Base-by-base conservation (phyloP, 176 grass and related monocot genomes). In the Tuctoria greenei region DNA sequence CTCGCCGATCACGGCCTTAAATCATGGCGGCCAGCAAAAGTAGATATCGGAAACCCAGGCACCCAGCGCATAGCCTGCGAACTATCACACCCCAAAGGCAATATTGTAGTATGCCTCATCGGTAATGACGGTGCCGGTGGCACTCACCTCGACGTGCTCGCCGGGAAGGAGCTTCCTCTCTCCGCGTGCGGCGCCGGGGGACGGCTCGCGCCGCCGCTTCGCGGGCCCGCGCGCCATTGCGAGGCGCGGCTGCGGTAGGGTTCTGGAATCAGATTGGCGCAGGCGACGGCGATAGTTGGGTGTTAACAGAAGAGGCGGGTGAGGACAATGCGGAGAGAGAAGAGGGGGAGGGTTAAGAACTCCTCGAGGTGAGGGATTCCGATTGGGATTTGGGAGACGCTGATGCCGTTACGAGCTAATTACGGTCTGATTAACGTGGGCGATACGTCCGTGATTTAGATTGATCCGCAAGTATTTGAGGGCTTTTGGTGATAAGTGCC, bases 81-180 rank as follows among this genome's bases (percentile, higher is more conserved):
- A 31, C 28, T 62, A 62, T 21, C 72, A n/a, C 73, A 31, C 40
- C 31, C 20, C 23, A 6, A 4, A 28, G 18, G 23, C 69, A 86
- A 62, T 86, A n/a, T n/a, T n/a, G 77, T 63, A 64, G 59, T 28
- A 25, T 35, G 52, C 49, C 12, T 51, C 10, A 40, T 41, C 63
- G 17, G 35, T 21, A 38, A 52, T 25, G 71, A 35, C 25, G 2
- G 40, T 18, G 25, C 10, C 50, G 50, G 27, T 11, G 31, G 69
- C 16, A 41, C 82, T 67, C 54, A 89, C 87, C 87, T 89, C 87
- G 78, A 89, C 78, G 77, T 68, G 7, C 44, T 89, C 87, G 61
- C 78, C 82, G n/a, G 16, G 8, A 35, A 89, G 87, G 31, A 89
- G 87, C 77, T 85, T 89, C 78, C 36, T 67, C 51, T 66, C 69